Base-by-base conservation (phyloP, 2,329 filamentous ascomycete species). In the Talaromyces funiculosus region DNA sequence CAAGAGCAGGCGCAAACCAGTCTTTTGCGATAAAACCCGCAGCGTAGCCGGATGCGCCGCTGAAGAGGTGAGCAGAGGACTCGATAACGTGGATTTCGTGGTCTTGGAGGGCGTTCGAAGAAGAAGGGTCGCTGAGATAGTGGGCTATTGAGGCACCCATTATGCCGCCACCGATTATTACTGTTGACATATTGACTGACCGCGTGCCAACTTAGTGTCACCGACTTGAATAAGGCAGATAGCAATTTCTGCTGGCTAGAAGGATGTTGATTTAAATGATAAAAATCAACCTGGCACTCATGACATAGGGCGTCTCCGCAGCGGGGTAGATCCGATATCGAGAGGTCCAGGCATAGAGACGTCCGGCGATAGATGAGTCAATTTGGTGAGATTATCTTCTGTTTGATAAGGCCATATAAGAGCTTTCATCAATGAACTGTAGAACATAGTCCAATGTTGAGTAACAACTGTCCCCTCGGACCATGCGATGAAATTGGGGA, bases 21-120 rank as follows among this genome's bases (percentile, higher is more conserved):
- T 92, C 87, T 35, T 79, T 80, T 0, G 89, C 89, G 8, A 92
- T 69, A 68, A 92, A 93, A 0, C 90, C 89, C 18, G 82, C 90
- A 0, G 89, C 88, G 65, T 84, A 86, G 1, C 90, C 89, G 2
- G 88, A 92, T 0, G 90, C 89, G 31, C 86, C 90, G 10, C 84
- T 81, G 72, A 92, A 90, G 33, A 92, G 80, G 63, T 84, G 71
- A 0, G 79, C 71, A 4, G 82, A 81, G 5, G 82, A 77, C 66
- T 87, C 85, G 40, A 88, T 64, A 22, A 88, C 73, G 63, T 85
- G 82, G 57, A 87, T 84, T 33, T 77, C 75, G 5, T 66, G 60
- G 31, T 64, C 51, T 31, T 65, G 53, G 1, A 18, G 26, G 3
- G 47, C 57, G 29, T 65, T 61, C 4, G 62, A 62, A 3, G 75